Evolutionary conservation across 148 eudicot genomes (phyloP).

Genomic region (Arctostaphylos glauca): DNA sequence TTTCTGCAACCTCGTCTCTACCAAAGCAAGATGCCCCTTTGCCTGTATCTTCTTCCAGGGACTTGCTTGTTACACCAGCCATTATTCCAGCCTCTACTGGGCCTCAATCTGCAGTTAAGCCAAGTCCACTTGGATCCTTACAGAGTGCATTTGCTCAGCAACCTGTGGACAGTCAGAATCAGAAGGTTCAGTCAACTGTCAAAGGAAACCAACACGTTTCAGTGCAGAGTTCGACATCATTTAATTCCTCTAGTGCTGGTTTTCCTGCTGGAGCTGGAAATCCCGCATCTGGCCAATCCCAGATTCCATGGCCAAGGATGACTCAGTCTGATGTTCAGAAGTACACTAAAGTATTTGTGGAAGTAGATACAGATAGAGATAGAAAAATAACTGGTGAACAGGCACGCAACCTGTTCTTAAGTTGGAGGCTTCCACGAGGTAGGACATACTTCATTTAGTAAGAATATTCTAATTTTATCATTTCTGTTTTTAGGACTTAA

Average conservation of each 20-base stretch:
- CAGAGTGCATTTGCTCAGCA: slow-evolving; percentile 40
- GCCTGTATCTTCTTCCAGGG: slow-evolving; percentile 34
- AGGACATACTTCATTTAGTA: slow-evolving; percentile 19
- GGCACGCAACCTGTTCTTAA: slow-evolving; percentile 84
- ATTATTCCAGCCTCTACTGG: slow-evolving; percentile 36
- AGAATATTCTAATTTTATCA: neutral
- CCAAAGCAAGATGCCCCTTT: slow-evolving; percentile 33
- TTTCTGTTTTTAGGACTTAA: neutral
- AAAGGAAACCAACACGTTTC: slow-evolving; percentile 54
- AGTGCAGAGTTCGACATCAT: slow-evolving; percentile 28
- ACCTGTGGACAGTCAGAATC: slow-evolving; percentile 44
- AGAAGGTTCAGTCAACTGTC: slow-evolving; percentile 35
- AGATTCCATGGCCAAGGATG: slow-evolving; percentile 82
- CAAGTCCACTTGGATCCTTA: slow-evolving; percentile 30
- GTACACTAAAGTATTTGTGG: slow-evolving; percentile 85
- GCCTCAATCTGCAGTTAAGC: slow-evolving; percentile 30
- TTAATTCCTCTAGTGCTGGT: slow-evolving; percentile 34
- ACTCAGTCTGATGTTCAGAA: slow-evolving; percentile 82
- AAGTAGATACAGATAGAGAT: slow-evolving; percentile 89
- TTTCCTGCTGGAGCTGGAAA: slow-evolving; percentile 39
- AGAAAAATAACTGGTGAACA: slow-evolving; percentile 90
- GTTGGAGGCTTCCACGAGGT: slow-evolving; percentile 97
- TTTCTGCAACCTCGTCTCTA: slow-evolving; percentile 46
- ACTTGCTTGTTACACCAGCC: slow-evolving; percentile 41
- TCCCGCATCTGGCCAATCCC: slow-evolving; percentile 48